Evolutionary conservation across 257 asterid genomes (phyloP).

Genomic region (Linderniella brevidens): DNA sequence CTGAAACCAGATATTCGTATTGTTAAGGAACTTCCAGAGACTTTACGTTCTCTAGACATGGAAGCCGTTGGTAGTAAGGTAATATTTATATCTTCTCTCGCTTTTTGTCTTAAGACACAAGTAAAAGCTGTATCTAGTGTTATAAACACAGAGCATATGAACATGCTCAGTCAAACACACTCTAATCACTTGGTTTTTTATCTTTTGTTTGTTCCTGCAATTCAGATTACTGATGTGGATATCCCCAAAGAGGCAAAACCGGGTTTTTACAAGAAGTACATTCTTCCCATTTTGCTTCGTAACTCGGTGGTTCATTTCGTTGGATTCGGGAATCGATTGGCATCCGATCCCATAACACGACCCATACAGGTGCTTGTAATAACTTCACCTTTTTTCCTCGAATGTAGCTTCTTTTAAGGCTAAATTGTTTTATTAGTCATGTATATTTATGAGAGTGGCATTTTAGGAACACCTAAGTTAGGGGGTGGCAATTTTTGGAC

Average conservation of each 20-base stretch:
- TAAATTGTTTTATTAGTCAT: too few relatives aligned
- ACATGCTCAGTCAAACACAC: not conserved
- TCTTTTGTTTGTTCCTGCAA: constrained; percentile 14
- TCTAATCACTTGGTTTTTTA: constrained; percentile 7
- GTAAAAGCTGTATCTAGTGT: too few relatives aligned
- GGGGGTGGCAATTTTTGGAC: too few relatives aligned
- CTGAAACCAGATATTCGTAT: constrained; percentile 68
- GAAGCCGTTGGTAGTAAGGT: constrained; percentile 95
- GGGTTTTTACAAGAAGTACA: constrained; percentile 64
- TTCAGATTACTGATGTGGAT: constrained; percentile 73
- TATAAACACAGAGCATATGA: too few relatives aligned
- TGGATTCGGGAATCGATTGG: constrained; percentile 98
- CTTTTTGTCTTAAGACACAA: not conserved
- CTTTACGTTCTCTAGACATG: constrained; percentile 70
- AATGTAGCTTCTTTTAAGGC: constrained; percentile 7
- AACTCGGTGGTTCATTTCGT: constrained; percentile 83
- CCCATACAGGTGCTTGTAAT: constrained; percentile 49
- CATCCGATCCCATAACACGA: constrained; percentile 85
- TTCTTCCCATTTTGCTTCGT: constrained; percentile 76
- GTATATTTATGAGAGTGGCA: too few relatives aligned
- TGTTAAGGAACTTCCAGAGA: constrained; percentile 75
- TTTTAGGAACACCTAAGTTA: too few relatives aligned
- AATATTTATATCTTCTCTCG: constrained; percentile 17
- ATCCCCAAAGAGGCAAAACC: constrained; percentile 91
- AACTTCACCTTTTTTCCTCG: constrained; percentile 9